Percentiles rank a stretch among this genome's conserved stretches.
Evolutionary conservation across 1,139 yeast species (phyloP).

Genomic region (Diutina catenulata): DNA sequence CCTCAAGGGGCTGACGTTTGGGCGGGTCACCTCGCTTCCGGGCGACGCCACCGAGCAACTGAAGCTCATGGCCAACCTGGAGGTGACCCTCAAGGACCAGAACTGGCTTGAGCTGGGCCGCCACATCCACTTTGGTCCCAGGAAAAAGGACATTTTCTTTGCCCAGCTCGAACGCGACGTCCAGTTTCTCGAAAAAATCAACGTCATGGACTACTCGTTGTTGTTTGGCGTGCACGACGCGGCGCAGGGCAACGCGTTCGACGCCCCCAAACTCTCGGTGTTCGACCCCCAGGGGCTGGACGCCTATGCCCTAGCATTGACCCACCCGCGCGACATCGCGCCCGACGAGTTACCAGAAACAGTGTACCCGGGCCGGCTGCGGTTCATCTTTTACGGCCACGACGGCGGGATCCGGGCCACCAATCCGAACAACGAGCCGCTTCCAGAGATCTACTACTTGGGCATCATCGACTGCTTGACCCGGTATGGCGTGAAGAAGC

Average conservation of each 20-base stretch:
- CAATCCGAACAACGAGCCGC: constrained; percentile 48
- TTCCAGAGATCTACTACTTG: constrained; percentile 67
- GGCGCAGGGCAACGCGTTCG: constrained; percentile 36
- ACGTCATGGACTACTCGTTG: constrained; percentile 93
- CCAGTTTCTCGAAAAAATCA: constrained; percentile 51
- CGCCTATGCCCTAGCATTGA: constrained; percentile 30
- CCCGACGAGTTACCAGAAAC: constrained; percentile 32
- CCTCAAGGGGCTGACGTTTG: constrained; percentile 87
- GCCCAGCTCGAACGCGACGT: constrained; percentile 72
- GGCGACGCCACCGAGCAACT: constrained; percentile 13
- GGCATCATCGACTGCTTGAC: constrained; percentile 95
- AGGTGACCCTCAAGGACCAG: constrained; percentile 62
- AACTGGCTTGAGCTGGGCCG: constrained; percentile 71
- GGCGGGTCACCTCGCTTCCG: constrained; percentile 45
- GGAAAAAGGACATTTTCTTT: constrained; percentile 45
- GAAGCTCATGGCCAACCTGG: constrained; percentile 14
- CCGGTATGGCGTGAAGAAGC: constrained; percentile 64
- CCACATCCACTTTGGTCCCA: constrained; percentile 61
- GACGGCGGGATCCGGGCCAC: constrained; percentile 85
- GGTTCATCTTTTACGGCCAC: constrained; percentile 57
- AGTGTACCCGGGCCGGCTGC: constrained; percentile 39
- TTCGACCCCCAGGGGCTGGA: constrained; percentile 36
- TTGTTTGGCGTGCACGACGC: constrained; percentile 80
- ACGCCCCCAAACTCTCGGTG: constrained; percentile 26
- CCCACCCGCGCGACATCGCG: constrained; percentile 36